Evolutionary conservation across 2,329 filamentous ascomycete species (phyloP), one percentile per base, ranked within the genome.

Genomic region (Cladophialophora yegresii): DNA sequence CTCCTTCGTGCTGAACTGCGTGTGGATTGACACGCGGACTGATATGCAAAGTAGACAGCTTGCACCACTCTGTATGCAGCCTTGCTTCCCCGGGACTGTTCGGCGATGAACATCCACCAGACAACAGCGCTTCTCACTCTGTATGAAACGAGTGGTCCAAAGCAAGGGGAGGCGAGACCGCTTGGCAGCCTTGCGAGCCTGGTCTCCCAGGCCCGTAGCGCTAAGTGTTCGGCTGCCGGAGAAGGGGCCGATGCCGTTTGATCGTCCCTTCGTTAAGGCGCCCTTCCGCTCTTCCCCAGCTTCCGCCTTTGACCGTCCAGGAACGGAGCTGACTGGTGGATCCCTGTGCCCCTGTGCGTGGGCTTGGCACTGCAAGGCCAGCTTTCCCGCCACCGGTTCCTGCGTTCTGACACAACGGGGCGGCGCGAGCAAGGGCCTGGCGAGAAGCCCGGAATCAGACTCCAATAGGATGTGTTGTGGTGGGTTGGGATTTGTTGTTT

Each of bases 361-460:
- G 47, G 47, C 51, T 54, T 54, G 51, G 51, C 51, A 32, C 51
- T 54, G 51, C 51, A 54, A 54, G 51, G 51, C 51, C 51, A 30
- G 51, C 8, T 30, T 50, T 30, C 51, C 28, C 26, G 51, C 26
- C 23, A 54, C 28, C 51, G 9, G 51, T 54, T 54, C 28, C 51
- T 54, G 51, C 51, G 36, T 43, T 43, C 36, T 43, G 36, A 43
- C 36, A 43, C n/a, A 16, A 16, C 36, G 13, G 1, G 36, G 36
- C n/a, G 13, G 36, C 36, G 16, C 16, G n/a, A n/a, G n/a, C 36
- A n/a, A 43, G 36, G 16, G n/a, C 36, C 36, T 43, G 36, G 36
- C 36, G 16, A 16, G 16, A 2, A n/a, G 5, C 36, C 36, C 5
- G 36, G 36, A 16, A 43, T 16, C 36, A 5, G 8, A 43, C n/a